Base-by-base conservation (phyloP, 768 basidiomycete genomes). In the Boletellus ananas region DNA sequence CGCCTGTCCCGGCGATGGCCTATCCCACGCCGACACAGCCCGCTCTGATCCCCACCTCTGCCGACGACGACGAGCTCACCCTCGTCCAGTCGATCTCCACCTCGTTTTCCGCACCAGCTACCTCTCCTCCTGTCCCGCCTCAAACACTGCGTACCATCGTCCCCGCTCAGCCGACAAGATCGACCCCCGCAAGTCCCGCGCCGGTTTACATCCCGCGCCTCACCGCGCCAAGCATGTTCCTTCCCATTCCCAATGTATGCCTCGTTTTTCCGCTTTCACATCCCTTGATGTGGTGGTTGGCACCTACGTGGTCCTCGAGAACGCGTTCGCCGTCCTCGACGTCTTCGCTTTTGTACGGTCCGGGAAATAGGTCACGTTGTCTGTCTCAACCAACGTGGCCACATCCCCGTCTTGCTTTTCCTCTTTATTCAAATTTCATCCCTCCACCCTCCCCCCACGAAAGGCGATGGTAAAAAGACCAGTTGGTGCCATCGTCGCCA, bases 161-260 rank as follows among this genome's bases (percentile, higher is more conserved):
- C 0, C 84, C 79, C 2, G 79, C 81, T 10, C 55, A 31, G 6
- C 38, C 47, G 3, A 18, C 34, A 12, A 43, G 47, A 39, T 43
- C 58, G 6, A 27, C 36, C 4, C 1, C 45, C 6, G 41, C 41
- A 42, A 59, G 52, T 16, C 50, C 58, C 18, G 48, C 61, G 12
- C 63, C 64, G 41, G 60, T 87, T 18, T 84, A 81, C 64, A 72
- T 88, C 23, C 87, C 88, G 2, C 81, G 80, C 34, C 79, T 91
- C 34, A 74, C 84, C 33, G 67, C 80, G 25, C 83, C 89, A 31
- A 85, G 82, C 31, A 85, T 91, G 84, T 92, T 92, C 65, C 71
- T 91, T 41, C 90, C 90, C n/a, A 86, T 91, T 37, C 90, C 90
- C 44, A 90, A 90, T 73, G 90, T 92, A 78, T 81, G 87, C 80